Conservation (phyloP, 352 stramenopile species). For the Aphanomyces invadans region DNA sequence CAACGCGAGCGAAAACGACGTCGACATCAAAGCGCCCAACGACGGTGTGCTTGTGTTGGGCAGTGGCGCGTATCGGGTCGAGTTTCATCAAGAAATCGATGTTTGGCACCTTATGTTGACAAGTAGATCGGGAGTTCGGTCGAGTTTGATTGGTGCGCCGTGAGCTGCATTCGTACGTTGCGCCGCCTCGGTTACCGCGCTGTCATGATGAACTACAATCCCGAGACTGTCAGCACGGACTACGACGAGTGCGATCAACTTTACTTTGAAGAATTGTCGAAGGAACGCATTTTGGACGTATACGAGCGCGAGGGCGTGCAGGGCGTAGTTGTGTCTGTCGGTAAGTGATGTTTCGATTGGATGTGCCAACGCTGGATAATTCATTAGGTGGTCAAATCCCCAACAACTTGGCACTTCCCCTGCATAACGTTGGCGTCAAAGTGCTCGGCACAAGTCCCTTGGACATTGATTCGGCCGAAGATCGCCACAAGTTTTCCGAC, state of each 20-base stretch:
- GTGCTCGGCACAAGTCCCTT: slow-evolving; percentile 73
- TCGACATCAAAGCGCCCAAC: slow-evolving; percentile 51
- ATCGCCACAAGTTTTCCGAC: slow-evolving; percentile 91
- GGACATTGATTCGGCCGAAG: slow-evolving; percentile 96
- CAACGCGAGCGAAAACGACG: slow-evolving; percentile 74
- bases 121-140: slow-evolving; percentile 90
- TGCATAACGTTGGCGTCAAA: slow-evolving; percentile 80
- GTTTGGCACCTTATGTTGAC: background rate
- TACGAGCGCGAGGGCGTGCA: slow-evolving; percentile 84
- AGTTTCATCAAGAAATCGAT: background rate
- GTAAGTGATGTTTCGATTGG: background rate
- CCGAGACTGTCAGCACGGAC: slow-evolving; percentile 95
- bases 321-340: slow-evolving; percentile 90
- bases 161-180: slow-evolving; percentile 90
- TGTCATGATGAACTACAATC: slow-evolving; percentile 96
- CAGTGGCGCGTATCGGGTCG: slow-evolving; percentile 85
- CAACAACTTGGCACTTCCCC: slow-evolving; percentile 91
- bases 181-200: slow-evolving; percentile 75
- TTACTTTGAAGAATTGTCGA: slow-evolving; percentile 96
- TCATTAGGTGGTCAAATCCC: slow-evolving; percentile 87
- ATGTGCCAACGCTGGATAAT: background rate
- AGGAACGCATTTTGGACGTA: slow-evolving; percentile 93
- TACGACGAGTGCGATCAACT: slow-evolving; percentile 96
- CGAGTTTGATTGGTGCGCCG: slow-evolving; percentile 96
- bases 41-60: slow-evolving; percentile 93